Evolutionary conservation across 768 basidiomycete species (phyloP).

Genomic region (Boletus vermiculosoides): DNA sequence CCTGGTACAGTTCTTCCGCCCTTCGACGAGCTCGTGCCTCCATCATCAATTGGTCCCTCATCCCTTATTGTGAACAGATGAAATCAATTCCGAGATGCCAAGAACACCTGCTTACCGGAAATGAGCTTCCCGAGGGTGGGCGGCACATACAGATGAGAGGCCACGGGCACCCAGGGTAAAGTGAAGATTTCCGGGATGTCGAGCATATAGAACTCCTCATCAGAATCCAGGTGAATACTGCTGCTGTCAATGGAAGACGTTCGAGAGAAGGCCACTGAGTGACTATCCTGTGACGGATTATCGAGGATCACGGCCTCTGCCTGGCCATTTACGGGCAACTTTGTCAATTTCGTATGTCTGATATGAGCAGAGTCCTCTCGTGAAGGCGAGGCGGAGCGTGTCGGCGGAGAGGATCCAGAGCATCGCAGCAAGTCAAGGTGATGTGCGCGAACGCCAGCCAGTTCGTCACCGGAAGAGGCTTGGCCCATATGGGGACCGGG

Average conservation of each 20-base stretch:
- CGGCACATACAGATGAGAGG: conserved; percentile 34
- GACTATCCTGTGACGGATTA: background rate
- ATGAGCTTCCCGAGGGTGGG: conserved; percentile 36
- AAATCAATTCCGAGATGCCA: background rate
- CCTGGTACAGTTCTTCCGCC: conserved; percentile 33
- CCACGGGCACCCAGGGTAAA: conserved; percentile 35
- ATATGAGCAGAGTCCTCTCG: background rate
- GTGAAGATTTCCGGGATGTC: conserved; percentile 33
- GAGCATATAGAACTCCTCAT: conserved; percentile 34
- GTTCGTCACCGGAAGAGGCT: background rate
- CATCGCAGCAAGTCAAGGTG: background rate
- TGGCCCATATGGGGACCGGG: background rate
- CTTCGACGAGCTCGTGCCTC: conserved; percentile 34
- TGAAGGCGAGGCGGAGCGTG: background rate
- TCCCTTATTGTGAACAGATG: conserved; percentile 17
- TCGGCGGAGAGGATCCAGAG: background rate
- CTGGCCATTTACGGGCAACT: background rate
- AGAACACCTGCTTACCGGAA: conserved; percentile 27
- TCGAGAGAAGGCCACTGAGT: background rate
- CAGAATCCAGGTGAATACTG: conserved; percentile 1
- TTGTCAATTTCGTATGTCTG: background rate
- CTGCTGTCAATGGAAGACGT: background rate
- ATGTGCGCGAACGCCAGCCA: background rate
- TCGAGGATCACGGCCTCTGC: background rate
- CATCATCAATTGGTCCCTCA: conserved; percentile 34